Conservation (phyloP, 1,284 basidiomycete genomes). For the Thelephora terrestris region DNA sequence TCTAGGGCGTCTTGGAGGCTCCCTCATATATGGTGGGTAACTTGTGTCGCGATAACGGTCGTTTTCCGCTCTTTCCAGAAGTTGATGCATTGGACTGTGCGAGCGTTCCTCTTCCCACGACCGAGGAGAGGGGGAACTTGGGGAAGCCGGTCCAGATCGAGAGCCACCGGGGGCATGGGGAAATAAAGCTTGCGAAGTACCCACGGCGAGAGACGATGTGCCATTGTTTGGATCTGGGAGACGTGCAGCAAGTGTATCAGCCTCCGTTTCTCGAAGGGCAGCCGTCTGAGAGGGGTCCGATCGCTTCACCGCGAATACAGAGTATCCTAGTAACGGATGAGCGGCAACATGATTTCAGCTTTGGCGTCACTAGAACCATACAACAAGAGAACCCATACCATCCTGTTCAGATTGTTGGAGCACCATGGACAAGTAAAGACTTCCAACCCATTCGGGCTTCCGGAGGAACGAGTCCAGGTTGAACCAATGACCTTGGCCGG, state of each 20-base stretch:
- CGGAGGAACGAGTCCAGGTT: slow-evolving; percentile 78
- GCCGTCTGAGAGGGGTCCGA: slow-evolving; percentile 35
- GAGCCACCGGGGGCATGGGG: slow-evolving; percentile 5
- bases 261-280: slow-evolving; percentile 50
- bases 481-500: slow-evolving; percentile 71
- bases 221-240: slow-evolving; percentile 31
- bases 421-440: slow-evolving; percentile 77
- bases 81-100: too few species aligned
- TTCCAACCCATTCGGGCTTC: slow-evolving; percentile 75
- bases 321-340: slow-evolving; percentile 55
- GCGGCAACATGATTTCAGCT: background rate
- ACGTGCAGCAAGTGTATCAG: slow-evolving; percentile 53
- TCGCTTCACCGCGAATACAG: slow-evolving; percentile 72
- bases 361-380: background rate
- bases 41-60: slow-evolving; percentile 6
- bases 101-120: slow-evolving; percentile 8
- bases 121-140: slow-evolving; percentile 11
- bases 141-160: slow-evolving; percentile 1
- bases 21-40: too few species aligned
- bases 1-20: too few species aligned
- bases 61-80: too few species aligned
- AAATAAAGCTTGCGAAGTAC: slow-evolving; percentile 24
- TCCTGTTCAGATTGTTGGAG: slow-evolving; percentile 81
- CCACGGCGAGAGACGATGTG: too few species aligned
- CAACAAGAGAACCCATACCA: slow-evolving; percentile 31